Percentiles rank a stretch among this genome's conserved stretches.
These are phyloP conservation scores for Trebouxia sp. DNA, from an alignment of 139 green algal genomes.

Conservation along the genomic window DNA sequence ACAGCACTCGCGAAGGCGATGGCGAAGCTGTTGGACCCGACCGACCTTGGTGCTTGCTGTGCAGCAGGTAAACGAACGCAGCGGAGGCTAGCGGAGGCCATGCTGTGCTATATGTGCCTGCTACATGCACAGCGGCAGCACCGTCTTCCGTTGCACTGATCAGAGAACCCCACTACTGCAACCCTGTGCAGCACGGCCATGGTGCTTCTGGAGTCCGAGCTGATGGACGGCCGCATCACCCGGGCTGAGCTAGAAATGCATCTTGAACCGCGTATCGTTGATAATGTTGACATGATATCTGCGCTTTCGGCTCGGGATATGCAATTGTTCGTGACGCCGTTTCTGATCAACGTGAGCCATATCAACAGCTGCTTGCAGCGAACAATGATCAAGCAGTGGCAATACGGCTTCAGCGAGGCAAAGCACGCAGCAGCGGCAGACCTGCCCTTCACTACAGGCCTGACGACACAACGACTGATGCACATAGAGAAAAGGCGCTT, in stretches of 20 bases:
- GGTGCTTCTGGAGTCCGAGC: not conserved
- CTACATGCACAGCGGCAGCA: no score
- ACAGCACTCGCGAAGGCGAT: not conserved
- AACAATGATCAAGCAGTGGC: constrained; percentile 9
- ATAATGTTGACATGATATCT: no score
- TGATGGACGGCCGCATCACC: not conserved
- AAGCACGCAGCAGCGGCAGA: no score
- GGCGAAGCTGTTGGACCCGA: not conserved
- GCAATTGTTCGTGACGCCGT: not conserved
- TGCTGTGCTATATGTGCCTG: no score
- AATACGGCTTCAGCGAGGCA: not conserved
- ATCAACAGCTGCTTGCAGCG: constrained; percentile 7
- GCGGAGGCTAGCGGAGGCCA: not conserved
- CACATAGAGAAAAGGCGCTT: not conserved
- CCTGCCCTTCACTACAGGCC: no score
- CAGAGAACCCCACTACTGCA: no score
- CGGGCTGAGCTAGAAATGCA: not conserved
- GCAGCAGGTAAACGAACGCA: no score
- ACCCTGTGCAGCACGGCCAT: no score
- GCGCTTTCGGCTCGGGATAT: not conserved
- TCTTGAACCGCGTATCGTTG: not conserved
- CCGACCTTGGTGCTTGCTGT: no score
- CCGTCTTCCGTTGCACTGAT: no score
- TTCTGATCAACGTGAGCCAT: not conserved
- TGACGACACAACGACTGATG: no score